Evolutionary conservation across 129 eudicot genomes (phyloP).

Genomic region (Helichrysum umbraculigerum): DNA sequence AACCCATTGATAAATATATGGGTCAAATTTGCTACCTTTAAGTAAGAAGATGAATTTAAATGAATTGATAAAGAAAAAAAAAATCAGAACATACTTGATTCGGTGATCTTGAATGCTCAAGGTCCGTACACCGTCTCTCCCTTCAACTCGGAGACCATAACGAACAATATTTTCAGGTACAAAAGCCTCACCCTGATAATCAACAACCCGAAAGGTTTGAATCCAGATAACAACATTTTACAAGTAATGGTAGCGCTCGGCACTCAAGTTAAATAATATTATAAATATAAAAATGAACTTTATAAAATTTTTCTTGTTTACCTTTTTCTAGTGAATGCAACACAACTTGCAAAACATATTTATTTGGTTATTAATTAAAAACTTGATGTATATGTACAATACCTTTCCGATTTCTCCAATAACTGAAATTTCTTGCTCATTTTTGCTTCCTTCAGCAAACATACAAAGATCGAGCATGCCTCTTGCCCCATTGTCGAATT

Average conservation of each 20-base stretch:
- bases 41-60: background rate
- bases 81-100: slow-evolving; percentile 57
- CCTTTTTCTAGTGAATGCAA: background rate
- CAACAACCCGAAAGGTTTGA: background rate
- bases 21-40: background rate
- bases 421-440: slow-evolving; percentile 95
- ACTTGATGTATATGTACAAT: background rate
- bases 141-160: slow-evolving; percentile 63
- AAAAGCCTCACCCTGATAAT: slow-evolving; percentile 78
- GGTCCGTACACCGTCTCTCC: slow-evolving; percentile 82
- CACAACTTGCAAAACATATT: background rate
- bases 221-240: background rate
- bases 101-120: slow-evolving; percentile 72
- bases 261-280: background rate
- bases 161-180: slow-evolving; percentile 89
- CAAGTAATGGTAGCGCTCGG: background rate
- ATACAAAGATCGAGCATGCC: slow-evolving; percentile 98
- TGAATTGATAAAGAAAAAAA: background rate
- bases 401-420: slow-evolving; percentile 93
- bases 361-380: background rate
- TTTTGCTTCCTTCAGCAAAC: slow-evolving; percentile 99
- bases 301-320: background rate
- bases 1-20: background rate
- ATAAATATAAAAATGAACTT: background rate
- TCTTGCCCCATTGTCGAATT: slow-evolving; percentile 87